Base-by-base conservation (phyloP, 805 yeast genomes). In the Soucietia sequanensis region DNA sequence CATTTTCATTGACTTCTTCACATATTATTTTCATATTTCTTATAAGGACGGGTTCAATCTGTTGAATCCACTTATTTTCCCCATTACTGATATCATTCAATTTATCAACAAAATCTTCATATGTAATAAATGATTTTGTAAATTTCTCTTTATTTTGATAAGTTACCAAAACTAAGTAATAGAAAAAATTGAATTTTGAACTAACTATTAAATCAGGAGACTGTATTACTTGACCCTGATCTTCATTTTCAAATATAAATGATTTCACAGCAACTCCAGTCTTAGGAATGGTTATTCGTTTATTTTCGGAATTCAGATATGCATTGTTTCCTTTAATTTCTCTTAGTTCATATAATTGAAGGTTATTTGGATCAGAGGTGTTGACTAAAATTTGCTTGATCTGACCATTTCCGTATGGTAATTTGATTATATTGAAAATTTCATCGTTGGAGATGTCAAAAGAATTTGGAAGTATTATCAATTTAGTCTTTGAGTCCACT, bases 61-160 rank as follows among this genome's bases (percentile, higher is more conserved):
- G 26, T 5, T 53, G 50, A 6, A 56, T 41, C 46, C 57, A 48
- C 14, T 58, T 62, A 14, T 55, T 60, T 12, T 42, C 54, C 40
- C 48, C 62, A 23, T 54, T 54, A 37, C 47, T 58, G 20, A 49
- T 46, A 33, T 42, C 44, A 30, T 52, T 48, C 20, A 68, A 39
- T 12, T 47, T 41, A 42, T 72, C 78, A 6, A 57, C 47, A 4
- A 76, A 42, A 47, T 76, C 80, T 15, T 76, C 78, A 11, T 62
- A 44, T 0, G 71, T 52, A 38, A 66, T 38, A 43, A 58, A 54
- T 28, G 74, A 46, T 29, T 41, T 43, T 27, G 49, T 31, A 25
- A 62, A 58, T 16, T 48, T 47, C 14, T 52, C 51, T 2, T 57
- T 35, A 20, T 48, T 36, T 4, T 43, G 34, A 16, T 52, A 46